Evolutionary conservation across 2,329 filamentous ascomycete genomes (phyloP), one percentile per base, ranked within the genome.

Genomic region (Aspergillus intermedius): DNA sequence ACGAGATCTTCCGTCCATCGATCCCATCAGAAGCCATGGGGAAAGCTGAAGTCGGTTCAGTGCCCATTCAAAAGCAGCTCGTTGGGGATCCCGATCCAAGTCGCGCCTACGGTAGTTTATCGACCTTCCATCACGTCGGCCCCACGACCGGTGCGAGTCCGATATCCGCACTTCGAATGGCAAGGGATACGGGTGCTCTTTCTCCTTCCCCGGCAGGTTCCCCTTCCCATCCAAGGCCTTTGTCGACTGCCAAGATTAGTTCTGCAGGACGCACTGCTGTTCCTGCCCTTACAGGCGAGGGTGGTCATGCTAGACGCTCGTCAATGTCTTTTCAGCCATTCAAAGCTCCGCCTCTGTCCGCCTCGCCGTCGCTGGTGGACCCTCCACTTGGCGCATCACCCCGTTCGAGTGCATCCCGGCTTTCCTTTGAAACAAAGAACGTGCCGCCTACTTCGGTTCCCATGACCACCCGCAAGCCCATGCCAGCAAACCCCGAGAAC

Each of bases 321-420:
- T 96, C 89, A 0, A 81, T 95, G 19, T 94, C 88, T 0, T 95
- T 96, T 60, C 88, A 94, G 59, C 91, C 91, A 0, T 98, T 98
- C 75, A 98, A 98, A 69, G 88, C 91, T 12, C 91, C 91, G 9
- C 94, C 91, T 1, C 75, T 97, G n/a, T 95, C 91, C 2, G 89
- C 87, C 3, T 96, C 91, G 4, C 91, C 91, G 15, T 75, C 78
- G n/a, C 70, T 74, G 25, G 69, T 74, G 4, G 72, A 75, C 37
- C 70, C 77, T 37, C 67, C 70, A 5, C 50, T 72, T 10, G 74
- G 74, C n/a, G 71, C 72, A 5, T 82, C 78, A 6, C 79, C 79
- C 25, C 73, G 77, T 51, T 76, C 71, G 21, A 73, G 72, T 2
- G 57, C 74, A 21, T 67, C 69, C 46, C 69, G 74, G 49, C 57